Evolutionary conservation across 768 basidiomycete species (phyloP).

Genomic region (Leccinum barrowsii): DNA sequence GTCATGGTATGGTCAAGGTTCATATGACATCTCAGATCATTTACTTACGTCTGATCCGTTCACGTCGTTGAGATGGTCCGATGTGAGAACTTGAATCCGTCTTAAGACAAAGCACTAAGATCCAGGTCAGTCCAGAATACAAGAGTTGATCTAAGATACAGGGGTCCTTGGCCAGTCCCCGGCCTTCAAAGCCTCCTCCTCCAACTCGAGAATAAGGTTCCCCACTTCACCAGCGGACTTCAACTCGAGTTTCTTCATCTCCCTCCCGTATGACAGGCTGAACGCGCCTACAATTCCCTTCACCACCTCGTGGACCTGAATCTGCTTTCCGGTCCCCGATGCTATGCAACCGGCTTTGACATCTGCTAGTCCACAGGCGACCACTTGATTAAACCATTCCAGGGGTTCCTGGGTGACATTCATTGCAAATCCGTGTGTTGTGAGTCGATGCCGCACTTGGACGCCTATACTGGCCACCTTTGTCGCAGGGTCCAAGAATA

Average conservation of each 20-base stretch:
- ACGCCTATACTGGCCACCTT: conserved; percentile 97
- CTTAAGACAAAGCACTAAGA: background rate
- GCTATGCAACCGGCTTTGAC: conserved; percentile 75
- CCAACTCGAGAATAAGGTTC: conserved; percentile 44
- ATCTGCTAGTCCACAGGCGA: conserved; percentile 87
- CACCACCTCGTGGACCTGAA: conserved; percentile 50
- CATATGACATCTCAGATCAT: background rate
- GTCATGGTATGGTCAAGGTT: background rate
- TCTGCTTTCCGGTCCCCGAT: conserved; percentile 35
- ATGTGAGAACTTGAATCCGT: background rate
- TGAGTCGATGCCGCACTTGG: conserved; percentile 90
- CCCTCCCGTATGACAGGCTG: conserved; percentile 45
- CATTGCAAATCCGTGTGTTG: conserved; percentile 91
- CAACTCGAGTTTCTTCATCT: conserved; percentile 43
- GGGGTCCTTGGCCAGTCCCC: conserved; percentile 40
- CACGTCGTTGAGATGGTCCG: background rate
- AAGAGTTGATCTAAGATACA: background rate
- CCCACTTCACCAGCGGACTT: conserved; percentile 45
- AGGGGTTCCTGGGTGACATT: conserved; percentile 83
- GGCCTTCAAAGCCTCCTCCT: conserved; percentile 40
- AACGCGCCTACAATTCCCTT: conserved; percentile 47
- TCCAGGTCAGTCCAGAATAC: background rate
- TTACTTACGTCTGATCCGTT: background rate
- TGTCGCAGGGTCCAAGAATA: conserved; percentile 74
- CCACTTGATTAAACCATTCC: conserved; percentile 81